phyloP scores from a whole-genome alignment of 192 early-diverging fungal genomes.

The Coemansia sp. region DNA sequence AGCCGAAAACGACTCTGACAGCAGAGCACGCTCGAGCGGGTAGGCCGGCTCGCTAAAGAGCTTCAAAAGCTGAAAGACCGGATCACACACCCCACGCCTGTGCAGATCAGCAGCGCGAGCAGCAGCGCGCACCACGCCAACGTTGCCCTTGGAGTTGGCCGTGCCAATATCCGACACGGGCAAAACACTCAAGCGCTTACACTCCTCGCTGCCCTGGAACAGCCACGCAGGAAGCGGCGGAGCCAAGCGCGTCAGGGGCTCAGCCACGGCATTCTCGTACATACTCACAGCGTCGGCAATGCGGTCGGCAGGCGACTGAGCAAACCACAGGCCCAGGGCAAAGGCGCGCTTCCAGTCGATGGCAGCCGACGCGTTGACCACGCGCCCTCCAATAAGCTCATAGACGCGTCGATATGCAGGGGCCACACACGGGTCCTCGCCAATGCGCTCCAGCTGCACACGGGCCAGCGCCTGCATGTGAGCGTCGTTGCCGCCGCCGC shows the following conservation, averaged over 20 bases:
- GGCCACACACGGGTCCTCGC: constrained; percentile 2
- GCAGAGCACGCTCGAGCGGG: constrained; percentile 59
- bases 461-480: constrained; percentile 36
- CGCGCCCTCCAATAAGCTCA: constrained; percentile 58
- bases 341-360: constrained; percentile 68
- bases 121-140: neutral
- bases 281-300: constrained; percentile 15
- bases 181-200: neutral
- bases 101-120: constrained; percentile 19
- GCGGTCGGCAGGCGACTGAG: constrained; percentile 38
- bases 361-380: constrained; percentile 25
- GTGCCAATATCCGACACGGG: neutral
- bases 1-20: constrained; percentile 58
- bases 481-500: constrained; percentile 56
- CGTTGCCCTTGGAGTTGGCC: neutral
- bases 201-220: neutral
- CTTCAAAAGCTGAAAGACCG: constrained; percentile 75
- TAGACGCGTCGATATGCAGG: constrained; percentile 56
- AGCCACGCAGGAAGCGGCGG: constrained; percentile 45
- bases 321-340: constrained; percentile 64
- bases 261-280: constrained; percentile 8
- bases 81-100: constrained; percentile 49
- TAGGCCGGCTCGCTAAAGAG: constrained; percentile 54
- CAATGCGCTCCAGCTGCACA: constrained; percentile 24
- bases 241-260: constrained; percentile 7